Evolutionary conservation across 768 basidiomycete genomes (phyloP).

Genomic region (Podaxis pistillaris): DNA sequence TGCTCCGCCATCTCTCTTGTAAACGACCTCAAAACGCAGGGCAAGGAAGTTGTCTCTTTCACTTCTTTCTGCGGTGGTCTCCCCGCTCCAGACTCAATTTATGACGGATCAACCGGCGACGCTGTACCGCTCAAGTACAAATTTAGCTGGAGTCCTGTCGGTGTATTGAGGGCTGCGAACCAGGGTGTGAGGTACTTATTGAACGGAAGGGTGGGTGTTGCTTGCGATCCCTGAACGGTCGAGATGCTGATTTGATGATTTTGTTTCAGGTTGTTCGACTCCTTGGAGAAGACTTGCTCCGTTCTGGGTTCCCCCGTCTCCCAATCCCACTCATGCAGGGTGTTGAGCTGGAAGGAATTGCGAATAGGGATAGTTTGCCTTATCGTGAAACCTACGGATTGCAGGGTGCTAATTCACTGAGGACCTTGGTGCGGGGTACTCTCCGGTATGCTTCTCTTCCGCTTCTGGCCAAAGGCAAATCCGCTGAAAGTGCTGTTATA

Average conservation of each 20-base stretch:
- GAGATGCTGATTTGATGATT: not conserved
- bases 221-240: not conserved
- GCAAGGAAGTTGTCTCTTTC: conserved; percentile 66
- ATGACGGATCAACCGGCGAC: conserved; percentile 24
- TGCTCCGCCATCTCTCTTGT: conserved; percentile 80
- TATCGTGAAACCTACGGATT: conserved; percentile 71
- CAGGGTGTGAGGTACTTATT: conserved; percentile 72
- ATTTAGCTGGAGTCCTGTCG: conserved; percentile 91
- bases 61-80: conserved; percentile 92
- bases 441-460: conserved; percentile 49
- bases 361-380: conserved; percentile 78
- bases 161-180: conserved; percentile 77
- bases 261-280: conserved; percentile 42
- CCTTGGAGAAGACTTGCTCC: conserved; percentile 52
- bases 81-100: conserved; percentile 64
- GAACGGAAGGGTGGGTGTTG: conserved; percentile 43
- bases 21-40: conserved; percentile 43
- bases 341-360: conserved; percentile 75
- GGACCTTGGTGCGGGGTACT: conserved; percentile 82
- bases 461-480: not conserved
- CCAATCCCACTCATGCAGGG: conserved; percentile 50
- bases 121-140: conserved; percentile 83
- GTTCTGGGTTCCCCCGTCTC: conserved; percentile 60
- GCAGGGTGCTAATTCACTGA: conserved; percentile 32
- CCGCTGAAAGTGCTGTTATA: conserved; percentile 24